Conservation (phyloP, 1,284 basidiomycete species). For the Boletellus deceptivus region DNA sequence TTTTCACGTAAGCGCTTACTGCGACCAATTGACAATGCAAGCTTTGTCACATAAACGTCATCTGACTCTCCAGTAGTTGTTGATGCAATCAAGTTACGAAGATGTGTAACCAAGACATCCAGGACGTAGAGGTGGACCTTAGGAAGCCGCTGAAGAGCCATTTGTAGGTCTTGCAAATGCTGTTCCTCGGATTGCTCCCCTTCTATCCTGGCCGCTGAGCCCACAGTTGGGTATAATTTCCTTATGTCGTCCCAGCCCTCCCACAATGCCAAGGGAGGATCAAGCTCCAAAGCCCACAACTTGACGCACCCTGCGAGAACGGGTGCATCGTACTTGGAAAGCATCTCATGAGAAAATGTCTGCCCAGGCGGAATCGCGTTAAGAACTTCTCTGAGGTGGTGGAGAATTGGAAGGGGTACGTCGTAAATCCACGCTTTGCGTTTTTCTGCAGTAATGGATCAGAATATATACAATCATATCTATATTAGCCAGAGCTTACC, state of each 20-base stretch:
- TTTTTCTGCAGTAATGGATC: slow-evolving; percentile 53
- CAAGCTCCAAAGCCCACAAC: slow-evolving; percentile 83
- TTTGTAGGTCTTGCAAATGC: slow-evolving; percentile 65
- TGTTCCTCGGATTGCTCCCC: slow-evolving; percentile 54
- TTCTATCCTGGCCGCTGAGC: slow-evolving; percentile 50
- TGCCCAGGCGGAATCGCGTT: slow-evolving; percentile 70
- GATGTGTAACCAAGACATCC: slow-evolving; percentile 76
- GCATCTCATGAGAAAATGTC: slow-evolving; percentile 62
- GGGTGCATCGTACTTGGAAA: slow-evolving; percentile 79
- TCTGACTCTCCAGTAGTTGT: slow-evolving; percentile 70
- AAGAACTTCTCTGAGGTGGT: slow-evolving; percentile 79
- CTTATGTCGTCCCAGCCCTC: slow-evolving; percentile 90
- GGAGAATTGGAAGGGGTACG: slow-evolving; percentile 78
- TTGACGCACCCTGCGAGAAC: slow-evolving; percentile 83
- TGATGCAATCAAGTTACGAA: slow-evolving; percentile 72
- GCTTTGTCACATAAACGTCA: slow-evolving; percentile 80
- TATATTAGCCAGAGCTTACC: slow-evolving; percentile 42
- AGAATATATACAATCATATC: neutral
- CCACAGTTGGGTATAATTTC: slow-evolving; percentile 78
- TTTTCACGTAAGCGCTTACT: slow-evolving; percentile 49
- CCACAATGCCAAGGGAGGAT: slow-evolving; percentile 78
- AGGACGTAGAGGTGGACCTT: slow-evolving; percentile 82
- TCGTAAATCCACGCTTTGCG: slow-evolving; percentile 93
- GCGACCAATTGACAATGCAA: slow-evolving; percentile 84
- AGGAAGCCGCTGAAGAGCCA: slow-evolving; percentile 71